A percentile compares a stretch with the other conserved stretches of the same genome.
Evolutionary conservation across 306 rosid species (phyloP).

Genomic region (Lupinus albus): DNA sequence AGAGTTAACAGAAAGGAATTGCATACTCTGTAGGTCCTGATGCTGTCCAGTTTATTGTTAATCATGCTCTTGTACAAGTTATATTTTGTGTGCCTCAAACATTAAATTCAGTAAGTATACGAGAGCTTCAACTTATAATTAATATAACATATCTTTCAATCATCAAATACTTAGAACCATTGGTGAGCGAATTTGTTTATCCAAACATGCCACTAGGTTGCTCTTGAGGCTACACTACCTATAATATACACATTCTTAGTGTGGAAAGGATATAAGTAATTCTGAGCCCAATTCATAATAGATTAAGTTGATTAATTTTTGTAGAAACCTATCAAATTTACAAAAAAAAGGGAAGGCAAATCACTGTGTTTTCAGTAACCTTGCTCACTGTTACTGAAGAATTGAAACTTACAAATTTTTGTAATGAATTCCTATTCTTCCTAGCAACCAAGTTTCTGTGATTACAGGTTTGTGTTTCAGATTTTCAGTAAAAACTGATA

Average conservation of each 20-base stretch:
- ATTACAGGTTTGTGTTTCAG: constrained; percentile 21
- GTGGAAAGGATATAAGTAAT: neutral
- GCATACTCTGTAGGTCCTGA: constrained; percentile 78
- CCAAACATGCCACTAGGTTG: neutral
- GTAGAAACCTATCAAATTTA: neutral
- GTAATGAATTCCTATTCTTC: constrained; percentile 11
- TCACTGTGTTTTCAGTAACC: constrained; percentile 16
- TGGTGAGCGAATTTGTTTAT: neutral
- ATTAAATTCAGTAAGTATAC: constrained; percentile 74
- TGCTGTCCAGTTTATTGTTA: constrained; percentile 81
- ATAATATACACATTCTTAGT: neutral
- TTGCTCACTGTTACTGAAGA: constrained; percentile 3
- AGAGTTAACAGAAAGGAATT: constrained; percentile 34
- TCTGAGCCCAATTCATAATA: neutral
- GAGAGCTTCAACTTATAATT: constrained; percentile 24
- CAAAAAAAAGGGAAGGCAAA: constrained; percentile 9
- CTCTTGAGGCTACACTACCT: neutral
- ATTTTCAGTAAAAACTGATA: neutral
- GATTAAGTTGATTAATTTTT: constrained; percentile 22
- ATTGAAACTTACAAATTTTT: constrained; percentile 2
- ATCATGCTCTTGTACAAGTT: constrained; percentile 82
- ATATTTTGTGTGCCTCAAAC: constrained; percentile 93
- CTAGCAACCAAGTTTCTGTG: neutral
- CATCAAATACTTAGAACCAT: neutral
- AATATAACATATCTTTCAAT: constrained; percentile 1